Conservation (phyloP, 1,284 basidiomycete species). For the Marasmius sp. region DNA sequence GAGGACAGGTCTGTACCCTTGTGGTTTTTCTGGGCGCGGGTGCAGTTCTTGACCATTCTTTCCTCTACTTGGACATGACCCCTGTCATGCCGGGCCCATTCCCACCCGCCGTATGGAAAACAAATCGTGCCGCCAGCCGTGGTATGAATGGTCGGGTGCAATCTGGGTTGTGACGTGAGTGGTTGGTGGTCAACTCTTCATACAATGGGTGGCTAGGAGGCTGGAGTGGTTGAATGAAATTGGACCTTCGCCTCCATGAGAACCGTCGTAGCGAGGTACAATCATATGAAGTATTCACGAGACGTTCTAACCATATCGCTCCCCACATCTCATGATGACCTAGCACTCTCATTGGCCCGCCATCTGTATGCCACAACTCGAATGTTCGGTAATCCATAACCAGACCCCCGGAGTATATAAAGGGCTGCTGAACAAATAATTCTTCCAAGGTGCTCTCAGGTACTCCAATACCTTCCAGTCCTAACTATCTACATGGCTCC, state of each 20-base stretch:
- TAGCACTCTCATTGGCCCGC: too few relatives aligned
- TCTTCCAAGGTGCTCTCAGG: background rate
- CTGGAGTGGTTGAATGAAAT: background rate
- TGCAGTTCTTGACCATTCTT: background rate
- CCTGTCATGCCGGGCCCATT: slow-evolving; percentile 18
- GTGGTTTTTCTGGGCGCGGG: background rate
- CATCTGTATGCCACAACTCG: too few relatives aligned
- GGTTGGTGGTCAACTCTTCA: too few relatives aligned
- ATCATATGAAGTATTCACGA: too few relatives aligned
- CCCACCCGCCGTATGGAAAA: slow-evolving; percentile 23
- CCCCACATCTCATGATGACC: too few relatives aligned
- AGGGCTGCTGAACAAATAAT: background rate
- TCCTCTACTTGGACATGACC: background rate
- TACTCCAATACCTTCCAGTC: background rate
- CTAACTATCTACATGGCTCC: background rate
- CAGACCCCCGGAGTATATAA: background rate
- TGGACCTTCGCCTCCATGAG: background rate
- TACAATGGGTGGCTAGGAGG: too few relatives aligned
- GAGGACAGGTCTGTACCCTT: background rate
- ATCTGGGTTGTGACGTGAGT: too few relatives aligned
- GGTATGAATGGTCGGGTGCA: background rate
- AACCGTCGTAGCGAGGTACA: too few relatives aligned
- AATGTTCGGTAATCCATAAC: too few relatives aligned
- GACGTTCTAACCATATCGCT: too few relatives aligned
- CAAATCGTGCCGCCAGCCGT: slow-evolving; percentile 5